A percentile compares a stretch with the other conserved stretches of the same genome.
Conservation (phyloP, 176 grass and related monocot genomes). For the sorghum (Sorghum bicolor) region Sorghum_bicolor_NCBIv3 NC_012872.2:16379001-16379500, state of each 20-base stretch:
- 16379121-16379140: not conserved
- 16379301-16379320: not conserved
- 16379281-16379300: not conserved
- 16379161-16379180: not conserved
- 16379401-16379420: not conserved
- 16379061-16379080: conserved; percentile 48
- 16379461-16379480: not conserved
- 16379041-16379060: conserved; percentile 69
- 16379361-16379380: conserved; percentile 13
- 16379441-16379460: not conserved
- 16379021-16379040: conserved; percentile 96
- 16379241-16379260: conserved; percentile 15
- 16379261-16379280: not conserved
- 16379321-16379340: not conserved
- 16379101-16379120: not conserved
- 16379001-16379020: not conserved
- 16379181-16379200: not conserved
- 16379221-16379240: not conserved
- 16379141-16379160: not conserved
- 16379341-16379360: not conserved
- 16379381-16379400: conserved; percentile 5
- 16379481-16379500: rapidly evolving
- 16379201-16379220: not conserved
- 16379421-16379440: not conserved
- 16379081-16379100: conserved; percentile 47